Evolutionary conservation across 2,329 filamentous ascomycete species (phyloP), one percentile per base, ranked within the genome.

Genomic region (Aspergillus udagawae): DNA sequence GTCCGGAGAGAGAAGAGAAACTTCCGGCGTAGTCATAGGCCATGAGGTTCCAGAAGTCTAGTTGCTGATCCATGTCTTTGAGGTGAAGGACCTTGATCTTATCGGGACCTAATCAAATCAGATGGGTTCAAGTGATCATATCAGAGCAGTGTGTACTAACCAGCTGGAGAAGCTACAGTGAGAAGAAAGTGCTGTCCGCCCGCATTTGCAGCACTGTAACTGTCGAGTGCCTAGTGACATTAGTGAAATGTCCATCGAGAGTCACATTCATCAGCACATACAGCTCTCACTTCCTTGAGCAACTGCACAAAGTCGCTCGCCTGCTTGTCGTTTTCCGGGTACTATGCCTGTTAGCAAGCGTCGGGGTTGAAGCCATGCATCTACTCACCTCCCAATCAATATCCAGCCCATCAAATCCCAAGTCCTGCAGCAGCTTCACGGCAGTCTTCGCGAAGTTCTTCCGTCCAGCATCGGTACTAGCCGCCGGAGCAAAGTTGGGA

Each of bases 1-100:
- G 92, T 4, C 88, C 91, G 1, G 90, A 80, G 3, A 69, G 70
- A 3, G 75, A 65, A 67, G 92, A 90, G 91, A 92, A 97, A 3
- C 86, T 88, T 1, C 93, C 93, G 5, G 91, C 63, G 71, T 86
- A 95, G 75, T 96, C 91, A 74, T 96, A 96, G 1, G 89, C 89
- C 91, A 96, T 96, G 8, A 78, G 64, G 62, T 82, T 82, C 75
- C 77, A 82, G 70, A 82, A 80, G 62, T 81, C 78, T 44, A 82
- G 72, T 51, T 79, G 74, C 17, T 67, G 47, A 63, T 80, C 73
- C 79, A 82, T 82, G 17, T 68, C 71, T 3, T 66, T 62, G 7
- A 82, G 68, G 14, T 75, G 70, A 57, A 82, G 63, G 14, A 67
- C 72, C 23, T 75, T 69, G 65, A 80, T 81, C 61, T 79, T 73